Evolutionary conservation across 495 filamentous ascomycete species (phyloP), one percentile per base, ranked within the genome.

Genomic region (Aspergillus carlsbadensis): DNA sequence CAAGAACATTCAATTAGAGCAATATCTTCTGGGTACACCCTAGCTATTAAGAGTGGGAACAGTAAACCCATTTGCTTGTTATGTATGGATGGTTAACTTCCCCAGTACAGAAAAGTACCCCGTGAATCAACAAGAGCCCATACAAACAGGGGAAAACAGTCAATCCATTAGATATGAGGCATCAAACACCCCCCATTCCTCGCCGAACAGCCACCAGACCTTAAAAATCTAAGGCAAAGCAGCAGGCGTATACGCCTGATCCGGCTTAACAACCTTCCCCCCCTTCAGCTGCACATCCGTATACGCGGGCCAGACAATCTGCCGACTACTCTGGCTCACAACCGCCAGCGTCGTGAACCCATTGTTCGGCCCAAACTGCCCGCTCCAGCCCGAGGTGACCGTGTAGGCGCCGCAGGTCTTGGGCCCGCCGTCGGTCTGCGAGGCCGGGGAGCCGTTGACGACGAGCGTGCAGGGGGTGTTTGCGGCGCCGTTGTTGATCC

Each of bases 381-480:
- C 47, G 14, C 47, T 50, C 47, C 47, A 50, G 47, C 47, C 47
- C 18, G 47, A 50, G 34, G 47, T 50, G 47, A 50, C 24, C 10
- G 47, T 50, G 47, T 36, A 50, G 20, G 13, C 47, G 13, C 34
- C 47, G 34, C 47, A 50, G 20, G 2, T 5, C 3, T 17, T 2
- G 10, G 47, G 47, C 1, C 47, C 47, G 20, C 47, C 47, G 47
- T 50, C 26, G 20, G 17, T 20, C 18, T 50, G 18, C 6, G 47
- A 50, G 34, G 45, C 45, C 7, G 45, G 45, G 8, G 14, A 18
- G 45, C 47, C 47, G 6, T 24, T 26, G 5, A 50, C 47, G 20
- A 50, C 47, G 47, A 37, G 37, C n/a, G 47, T 50, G 34, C 47
- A 50, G 15, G 22, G 18, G 8, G 34, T 34, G 11, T 34, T 22